Conservation (phyloP, 805 yeast species). For the Lipomyces mesembrius region DNA sequence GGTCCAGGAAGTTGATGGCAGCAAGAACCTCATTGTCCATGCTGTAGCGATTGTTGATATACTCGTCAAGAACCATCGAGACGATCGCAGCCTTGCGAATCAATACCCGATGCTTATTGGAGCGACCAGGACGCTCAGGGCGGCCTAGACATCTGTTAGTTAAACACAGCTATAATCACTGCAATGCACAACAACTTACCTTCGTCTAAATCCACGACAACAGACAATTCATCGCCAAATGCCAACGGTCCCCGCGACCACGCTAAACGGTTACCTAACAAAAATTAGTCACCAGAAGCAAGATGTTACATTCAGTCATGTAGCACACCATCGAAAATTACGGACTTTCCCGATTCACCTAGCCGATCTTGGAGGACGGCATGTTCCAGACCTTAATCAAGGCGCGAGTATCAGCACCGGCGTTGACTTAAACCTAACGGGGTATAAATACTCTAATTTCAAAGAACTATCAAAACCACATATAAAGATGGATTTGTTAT, state of each 20-base stretch:
- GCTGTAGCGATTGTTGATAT: conserved; percentile 18
- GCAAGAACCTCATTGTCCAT: conserved; percentile 22
- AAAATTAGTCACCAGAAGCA: background rate
- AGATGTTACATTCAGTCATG: background rate
- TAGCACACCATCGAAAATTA: conserved; percentile 18
- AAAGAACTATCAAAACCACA: background rate
- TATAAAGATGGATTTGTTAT: background rate
- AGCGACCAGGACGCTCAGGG: conserved; percentile 12
- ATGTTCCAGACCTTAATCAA: conserved; percentile 14
- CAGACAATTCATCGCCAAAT: conserved; percentile 13
- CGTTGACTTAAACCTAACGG: conserved; percentile 12
- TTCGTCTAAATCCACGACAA: conserved; percentile 20
- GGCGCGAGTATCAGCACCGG: conserved; percentile 6
- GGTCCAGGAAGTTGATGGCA: conserved; percentile 29
- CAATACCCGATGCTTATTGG: conserved; percentile 14
- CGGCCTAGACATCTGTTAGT: background rate
- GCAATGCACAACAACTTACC: background rate
- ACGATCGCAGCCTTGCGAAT: conserved; percentile 22
- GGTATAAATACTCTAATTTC: too few relatives aligned
- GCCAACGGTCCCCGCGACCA: conserved; percentile 24
- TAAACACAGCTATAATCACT: background rate
- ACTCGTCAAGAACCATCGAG: conserved; percentile 22
- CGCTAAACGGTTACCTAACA: conserved; percentile 18
- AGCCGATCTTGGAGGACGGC: conserved; percentile 11
- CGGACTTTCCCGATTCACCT: conserved; percentile 12